Evolutionary conservation across 2,329 filamentous ascomycete species (phyloP), one percentile per base, ranked within the genome.

Genomic region (Didymella pinodella): DNA sequence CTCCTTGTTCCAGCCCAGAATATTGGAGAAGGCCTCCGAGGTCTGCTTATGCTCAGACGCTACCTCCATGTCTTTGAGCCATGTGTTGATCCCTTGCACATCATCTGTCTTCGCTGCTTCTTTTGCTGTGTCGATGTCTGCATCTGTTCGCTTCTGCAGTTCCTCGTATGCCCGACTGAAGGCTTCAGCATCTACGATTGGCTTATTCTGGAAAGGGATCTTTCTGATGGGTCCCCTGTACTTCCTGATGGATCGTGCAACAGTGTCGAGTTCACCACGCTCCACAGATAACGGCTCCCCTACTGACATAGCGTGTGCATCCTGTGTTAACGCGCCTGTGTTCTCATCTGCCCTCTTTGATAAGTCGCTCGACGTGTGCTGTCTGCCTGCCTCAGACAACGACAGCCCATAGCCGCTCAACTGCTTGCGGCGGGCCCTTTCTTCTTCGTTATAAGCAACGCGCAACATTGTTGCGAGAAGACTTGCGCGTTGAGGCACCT

Each of bases 381-480:
- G 20, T 10, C 28, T 31, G 43, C n/a, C 29, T 38, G 34, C 56
- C 11, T 12, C n/a, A 6, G 40, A 36, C 36, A 60, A 29, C 7
- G 22, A 26, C 7, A 18, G 28, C 3, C 71, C 73, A 28, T 68
- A 67, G 0, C 38, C 2, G 18, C 59, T 46, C 12, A 74, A 52
- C 31, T 48, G 67, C 1, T 48, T 7, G 43, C 72, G 65, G 4
- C 54, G 63, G 2, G 12, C 7, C 6, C 31, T 32, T 16, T 32
- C 31, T 12, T 32, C 31, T 14, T 4, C 3, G 31, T 32, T 32
- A 16, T 69, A 72, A 0, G 61, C 57, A 3, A 59, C 44, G 29
- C 68, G 72, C 8, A 75, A 68, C 2, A 72, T 29, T 3, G 57
- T 40, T 1, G 47, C 47, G 4, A 76, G 63, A 6, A 75, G 51